Percentiles rank a stretch among this genome's conserved stretches.
Conservation (phyloP, 257 asterid genomes). For the Nicotiana knightiana region DNA sequence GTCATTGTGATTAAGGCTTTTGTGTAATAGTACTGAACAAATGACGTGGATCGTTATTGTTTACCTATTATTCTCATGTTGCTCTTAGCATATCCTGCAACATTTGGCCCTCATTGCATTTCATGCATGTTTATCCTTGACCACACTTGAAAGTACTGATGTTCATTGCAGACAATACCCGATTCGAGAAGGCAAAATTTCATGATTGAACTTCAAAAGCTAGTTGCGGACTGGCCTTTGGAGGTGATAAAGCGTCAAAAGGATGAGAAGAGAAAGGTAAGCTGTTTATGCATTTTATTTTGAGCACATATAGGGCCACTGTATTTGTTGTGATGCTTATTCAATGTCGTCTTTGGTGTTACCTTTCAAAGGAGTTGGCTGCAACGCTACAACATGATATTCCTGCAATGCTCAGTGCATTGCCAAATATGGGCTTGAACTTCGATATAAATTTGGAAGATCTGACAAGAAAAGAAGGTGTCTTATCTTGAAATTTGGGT, state of each 20-base stretch:
- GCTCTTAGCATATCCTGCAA: neutral
- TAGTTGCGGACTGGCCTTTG: conserved; percentile 67
- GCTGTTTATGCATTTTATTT: neutral
- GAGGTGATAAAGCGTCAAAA: conserved; percentile 55
- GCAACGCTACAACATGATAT: conserved; percentile 44
- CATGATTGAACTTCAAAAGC: conserved; percentile 63
- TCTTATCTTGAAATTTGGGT: conserved; percentile 26
- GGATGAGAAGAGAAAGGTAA: conserved; percentile 48
- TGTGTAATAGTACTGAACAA: neutral
- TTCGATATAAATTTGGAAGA: conserved; percentile 37
- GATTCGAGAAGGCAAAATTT: conserved; percentile 42
- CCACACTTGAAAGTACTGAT: neutral
- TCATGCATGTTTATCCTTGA: neutral
- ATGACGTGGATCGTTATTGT: neutral
- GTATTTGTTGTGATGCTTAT: neutral
- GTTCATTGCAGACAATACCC: conserved; percentile 35
- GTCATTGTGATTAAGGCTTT: neutral
- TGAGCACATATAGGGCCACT: neutral
- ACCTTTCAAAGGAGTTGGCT: conserved; percentile 51
- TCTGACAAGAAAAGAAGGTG: conserved; percentile 28
- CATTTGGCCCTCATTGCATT: neutral
- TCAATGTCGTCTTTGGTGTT: neutral
- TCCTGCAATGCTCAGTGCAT: conserved; percentile 40
- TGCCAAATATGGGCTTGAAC: conserved; percentile 51
- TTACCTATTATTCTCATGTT: neutral